These are phyloP conservation scores for Candida maris DNA, from an alignment of 805 yeast genomes.

Conservation along the genomic window DNA sequence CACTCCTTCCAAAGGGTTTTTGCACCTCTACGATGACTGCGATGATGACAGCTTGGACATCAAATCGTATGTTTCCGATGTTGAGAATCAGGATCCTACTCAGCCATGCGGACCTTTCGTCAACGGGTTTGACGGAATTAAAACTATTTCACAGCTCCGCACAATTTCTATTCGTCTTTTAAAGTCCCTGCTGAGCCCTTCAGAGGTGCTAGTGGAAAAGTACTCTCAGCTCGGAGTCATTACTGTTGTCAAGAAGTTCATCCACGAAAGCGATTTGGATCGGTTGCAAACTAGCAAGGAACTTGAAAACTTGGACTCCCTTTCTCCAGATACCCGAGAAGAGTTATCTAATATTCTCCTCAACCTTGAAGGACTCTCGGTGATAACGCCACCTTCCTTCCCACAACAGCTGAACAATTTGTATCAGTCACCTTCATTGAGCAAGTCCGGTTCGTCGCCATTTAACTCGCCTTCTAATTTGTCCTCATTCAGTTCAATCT, in stretches of 20 bases:
- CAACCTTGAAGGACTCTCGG: slow-evolving; percentile 15
- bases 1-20: slow-evolving; percentile 22
- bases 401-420: slow-evolving; percentile 11
- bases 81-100: slow-evolving; percentile 38
- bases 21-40: slow-evolving; percentile 14
- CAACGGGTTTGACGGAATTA: slow-evolving; percentile 42
- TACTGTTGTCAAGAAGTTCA: slow-evolving; percentile 37
- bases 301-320: slow-evolving; percentile 14
- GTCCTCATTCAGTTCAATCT: slow-evolving; percentile 31
- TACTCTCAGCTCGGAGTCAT: slow-evolving; percentile 51
- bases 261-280: slow-evolving; percentile 24
- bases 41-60: slow-evolving; percentile 11
- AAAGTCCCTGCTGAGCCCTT: slow-evolving; percentile 40
- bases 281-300: slow-evolving; percentile 18
- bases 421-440: slow-evolving; percentile 21
- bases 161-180: slow-evolving; percentile 41
- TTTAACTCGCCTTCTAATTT: slow-evolving; percentile 32
- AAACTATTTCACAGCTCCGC: slow-evolving; percentile 37
- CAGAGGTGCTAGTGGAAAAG: slow-evolving; percentile 51
- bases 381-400: slow-evolving; percentile 12
- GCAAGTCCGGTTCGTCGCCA: slow-evolving; percentile 23
- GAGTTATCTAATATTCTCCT: slow-evolving; percentile 17
- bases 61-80: slow-evolving; percentile 18
- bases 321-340: slow-evolving; percentile 8
- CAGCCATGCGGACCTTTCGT: slow-evolving; percentile 46